A percentile compares a stretch with the other conserved stretches of the same genome.
Conservation (phyloP, 2,329 filamentous ascomycete genomes). For the Ceratocystis cacaofunesta region DNA sequence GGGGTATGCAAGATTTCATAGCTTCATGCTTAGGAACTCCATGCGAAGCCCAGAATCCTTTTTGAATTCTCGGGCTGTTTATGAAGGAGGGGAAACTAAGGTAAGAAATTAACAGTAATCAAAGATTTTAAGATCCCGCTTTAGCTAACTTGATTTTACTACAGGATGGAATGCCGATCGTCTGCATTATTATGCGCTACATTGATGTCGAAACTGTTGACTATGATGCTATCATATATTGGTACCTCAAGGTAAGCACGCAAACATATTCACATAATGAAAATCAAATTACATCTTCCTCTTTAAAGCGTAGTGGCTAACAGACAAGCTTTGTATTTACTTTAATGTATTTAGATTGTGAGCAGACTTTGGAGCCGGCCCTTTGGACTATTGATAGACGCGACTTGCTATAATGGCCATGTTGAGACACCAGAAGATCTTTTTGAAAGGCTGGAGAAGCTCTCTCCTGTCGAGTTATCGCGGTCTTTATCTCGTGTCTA, state of each 20-base stretch:
- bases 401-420: slow-evolving; percentile 54
- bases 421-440: slow-evolving; percentile 51
- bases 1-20: slow-evolving; percentile 52
- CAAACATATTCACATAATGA: background rate
- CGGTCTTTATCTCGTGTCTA: slow-evolving; percentile 47
- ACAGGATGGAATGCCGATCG: slow-evolving; percentile 50
- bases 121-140: background rate
- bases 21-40: slow-evolving; percentile 58
- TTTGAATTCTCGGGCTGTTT: slow-evolving; percentile 48
- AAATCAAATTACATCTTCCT: background rate
- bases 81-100: slow-evolving; percentile 57
- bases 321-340: background rate
- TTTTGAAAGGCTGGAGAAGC: slow-evolving; percentile 46
- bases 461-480: slow-evolving; percentile 47
- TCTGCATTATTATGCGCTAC: slow-evolving; percentile 53
- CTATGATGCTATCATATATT: slow-evolving; percentile 50
- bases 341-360: slow-evolving; percentile 39
- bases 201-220: slow-evolving; percentile 52
- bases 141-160: background rate
- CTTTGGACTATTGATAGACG: slow-evolving; percentile 53
- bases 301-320: background rate
- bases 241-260: slow-evolving; percentile 44
- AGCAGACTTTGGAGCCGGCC: slow-evolving; percentile 56
- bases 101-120: slow-evolving; percentile 22
- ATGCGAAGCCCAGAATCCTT: slow-evolving; percentile 51